Conservation (phyloP, 1,139 yeast genomes). For the Taiozyma sp. region DNA sequence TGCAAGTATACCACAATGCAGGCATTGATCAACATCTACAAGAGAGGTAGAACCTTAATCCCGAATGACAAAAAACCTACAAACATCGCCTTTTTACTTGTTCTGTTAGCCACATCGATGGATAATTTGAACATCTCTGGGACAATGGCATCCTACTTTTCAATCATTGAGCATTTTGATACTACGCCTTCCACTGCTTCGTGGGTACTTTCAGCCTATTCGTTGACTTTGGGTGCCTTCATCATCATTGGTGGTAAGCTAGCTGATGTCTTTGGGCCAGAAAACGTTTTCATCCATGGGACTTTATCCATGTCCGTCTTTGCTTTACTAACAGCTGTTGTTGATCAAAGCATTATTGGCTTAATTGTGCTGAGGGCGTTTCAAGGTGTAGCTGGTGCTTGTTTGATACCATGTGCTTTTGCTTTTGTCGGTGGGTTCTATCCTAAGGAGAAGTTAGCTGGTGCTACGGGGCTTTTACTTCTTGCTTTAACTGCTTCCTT, state of each 20-base stretch:
- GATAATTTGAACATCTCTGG: slow-evolving; percentile 30
- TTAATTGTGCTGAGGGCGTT: slow-evolving; percentile 33
- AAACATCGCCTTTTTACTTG: slow-evolving; percentile 7
- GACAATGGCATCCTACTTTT: slow-evolving; percentile 22
- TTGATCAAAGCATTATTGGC: slow-evolving; percentile 24
- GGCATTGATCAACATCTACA: not conserved
- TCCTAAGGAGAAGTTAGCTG: slow-evolving; percentile 20
- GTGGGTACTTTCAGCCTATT: slow-evolving; percentile 36
- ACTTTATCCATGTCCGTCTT: slow-evolving; percentile 10
- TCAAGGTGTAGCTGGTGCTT: slow-evolving; percentile 35
- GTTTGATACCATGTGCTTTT: slow-evolving; percentile 29
- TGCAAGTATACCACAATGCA: not conserved
- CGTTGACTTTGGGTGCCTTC: slow-evolving; percentile 33
- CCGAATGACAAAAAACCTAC: slow-evolving; percentile 14
- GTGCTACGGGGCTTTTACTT: slow-evolving; percentile 25
- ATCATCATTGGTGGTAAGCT: slow-evolving; percentile 34
- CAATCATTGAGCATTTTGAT: slow-evolving; percentile 23
- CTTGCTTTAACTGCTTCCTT: slow-evolving; percentile 24
- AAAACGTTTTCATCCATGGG: slow-evolving; percentile 24
- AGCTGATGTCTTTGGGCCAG: slow-evolving; percentile 33
- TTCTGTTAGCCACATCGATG: slow-evolving; percentile 14
- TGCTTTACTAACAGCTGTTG: not conserved
- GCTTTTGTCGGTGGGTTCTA: slow-evolving; percentile 30
- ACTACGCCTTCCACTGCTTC: slow-evolving; percentile 18
- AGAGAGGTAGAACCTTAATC: slow-evolving; percentile 1